These are phyloP conservation scores for Podospora tetraspora DNA, from an alignment of 495 filamentous ascomycete genomes.

Conservation along the genomic window DNA sequence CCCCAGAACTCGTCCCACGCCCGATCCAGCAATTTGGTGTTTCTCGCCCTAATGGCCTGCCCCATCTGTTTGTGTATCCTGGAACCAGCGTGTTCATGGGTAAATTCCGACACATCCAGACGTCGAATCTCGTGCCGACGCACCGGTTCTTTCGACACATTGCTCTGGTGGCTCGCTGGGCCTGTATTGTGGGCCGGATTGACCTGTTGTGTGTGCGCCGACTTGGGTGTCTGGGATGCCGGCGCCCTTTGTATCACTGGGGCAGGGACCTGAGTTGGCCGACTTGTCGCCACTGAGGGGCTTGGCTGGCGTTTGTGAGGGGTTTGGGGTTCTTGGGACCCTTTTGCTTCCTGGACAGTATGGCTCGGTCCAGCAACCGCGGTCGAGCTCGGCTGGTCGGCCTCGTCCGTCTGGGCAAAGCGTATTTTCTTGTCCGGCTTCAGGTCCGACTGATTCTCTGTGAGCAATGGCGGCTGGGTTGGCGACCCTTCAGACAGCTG, in stretches of 20 bases:
- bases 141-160: not conserved
- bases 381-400: not conserved
- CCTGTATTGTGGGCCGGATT: not conserved
- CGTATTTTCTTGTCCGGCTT: not conserved
- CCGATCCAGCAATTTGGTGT: slow-evolving; percentile 17
- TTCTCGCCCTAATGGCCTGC: slow-evolving; percentile 17
- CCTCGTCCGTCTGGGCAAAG: not conserved
- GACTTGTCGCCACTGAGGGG: not conserved
- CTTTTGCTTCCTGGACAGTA: not conserved
- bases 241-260: not conserved
- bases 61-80: slow-evolving; percentile 16
- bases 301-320: not conserved
- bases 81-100: not conserved
- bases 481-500: not conserved
- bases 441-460: not conserved
- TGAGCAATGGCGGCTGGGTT: not conserved
- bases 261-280: not conserved
- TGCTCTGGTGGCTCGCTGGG: not conserved
- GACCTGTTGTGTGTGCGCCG: not conserved
- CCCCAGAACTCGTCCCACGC: slow-evolving; percentile 35
- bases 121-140: not conserved
- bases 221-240: not conserved
- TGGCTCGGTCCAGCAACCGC: not conserved
- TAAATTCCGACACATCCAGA: not conserved
- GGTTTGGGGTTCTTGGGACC: not conserved